Evolutionary conservation across 169 alveolate species (phyloP), one percentile per base, ranked within the genome.

Genomic region (Theileria parva): DNA sequence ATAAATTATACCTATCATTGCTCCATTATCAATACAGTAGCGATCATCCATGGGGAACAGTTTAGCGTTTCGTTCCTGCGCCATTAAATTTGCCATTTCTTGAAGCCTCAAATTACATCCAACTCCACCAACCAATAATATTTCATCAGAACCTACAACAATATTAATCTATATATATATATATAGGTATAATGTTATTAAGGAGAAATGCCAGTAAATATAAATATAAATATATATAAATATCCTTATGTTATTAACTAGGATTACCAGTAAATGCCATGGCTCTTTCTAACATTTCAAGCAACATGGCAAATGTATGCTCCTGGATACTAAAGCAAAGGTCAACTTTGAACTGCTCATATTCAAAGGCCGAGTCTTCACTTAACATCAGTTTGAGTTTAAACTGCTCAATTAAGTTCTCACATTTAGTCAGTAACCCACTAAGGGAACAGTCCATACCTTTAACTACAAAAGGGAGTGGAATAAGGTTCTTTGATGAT

Each of bases 21-120:
- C 99, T 8, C 99, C 99, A 89, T 98, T 98, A 85, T 98, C 99
- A 27, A 98, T 97, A 86, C 99, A 97, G 88, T 98, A 98, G 72
- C 99, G 95, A 73, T 98, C 99, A 87, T 98, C 99, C 99, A 97
- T 98, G 4, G 98, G 98, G 69, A 98, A 97, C 53, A 98, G 95
- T 71, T 89, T 90, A 15, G 98, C 99, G 25, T 98, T 98, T 84
- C 99, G 95, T 61, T 95, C 97, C 71, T 89, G 78, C 0, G 98
- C 98, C 99, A 98, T 98, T 68, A 81, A 70, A 34, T 25, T 13
- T 9, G 91, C 86, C 99, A 98, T 97, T 79, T 95, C 94, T 86
- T 97, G 98, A 48, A 98, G 93, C 61, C 99, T 93, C 51, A 93
- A 88, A 92, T 98, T 98, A 80, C 99, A 97, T 17, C 99, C 99